phyloP scores from a whole-genome alignment of 2,329 filamentous ascomycete genomes.

The Canariomyces notabilis region DNA sequence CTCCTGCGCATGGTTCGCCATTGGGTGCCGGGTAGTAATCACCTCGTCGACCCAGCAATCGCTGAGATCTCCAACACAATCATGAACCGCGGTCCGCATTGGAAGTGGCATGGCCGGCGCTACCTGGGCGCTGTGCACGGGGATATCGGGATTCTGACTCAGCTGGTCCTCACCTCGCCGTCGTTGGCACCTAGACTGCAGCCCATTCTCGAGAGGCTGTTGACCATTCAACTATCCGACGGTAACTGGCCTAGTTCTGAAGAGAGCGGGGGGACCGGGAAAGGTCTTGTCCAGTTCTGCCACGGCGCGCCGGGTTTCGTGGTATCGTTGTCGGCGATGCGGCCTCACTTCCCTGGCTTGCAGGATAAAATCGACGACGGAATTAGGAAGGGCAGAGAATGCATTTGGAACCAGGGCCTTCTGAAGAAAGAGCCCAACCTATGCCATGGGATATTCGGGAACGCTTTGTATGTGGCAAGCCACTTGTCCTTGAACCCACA shows the following conservation, averaged over 20 bases:
- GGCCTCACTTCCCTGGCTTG: constrained; percentile 45
- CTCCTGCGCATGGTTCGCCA: constrained; percentile 58
- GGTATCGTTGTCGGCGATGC: constrained; percentile 47
- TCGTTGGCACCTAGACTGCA: constrained; percentile 50
- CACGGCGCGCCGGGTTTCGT: constrained; percentile 57
- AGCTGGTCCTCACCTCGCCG: constrained; percentile 57
- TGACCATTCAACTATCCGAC: constrained; percentile 51
- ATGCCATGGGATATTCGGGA: constrained; percentile 56
- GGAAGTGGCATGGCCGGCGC: constrained; percentile 58
- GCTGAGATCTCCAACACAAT: constrained; percentile 55
- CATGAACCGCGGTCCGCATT: constrained; percentile 45
- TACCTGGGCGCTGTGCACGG: constrained; percentile 66
- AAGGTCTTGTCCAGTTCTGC: constrained; percentile 52
- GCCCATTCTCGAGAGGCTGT: constrained; percentile 47
- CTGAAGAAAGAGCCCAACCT: constrained; percentile 57
- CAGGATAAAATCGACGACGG: constrained; percentile 45
- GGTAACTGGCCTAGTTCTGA: constrained; percentile 29
- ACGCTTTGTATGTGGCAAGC: constrained; percentile 41
- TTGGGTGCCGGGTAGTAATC: constrained; percentile 46
- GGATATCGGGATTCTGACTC: constrained; percentile 64
- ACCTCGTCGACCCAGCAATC: constrained; percentile 49
- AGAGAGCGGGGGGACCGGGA: constrained; percentile 9
- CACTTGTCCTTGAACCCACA: not conserved
- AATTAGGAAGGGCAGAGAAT: constrained; percentile 43
- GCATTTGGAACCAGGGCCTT: constrained; percentile 48